Percentiles rank a stretch among this genome's conserved stretches.
Evolutionary conservation across 805 yeast genomes (phyloP).

Genomic region (Nakazawaea pomicola): DNA sequence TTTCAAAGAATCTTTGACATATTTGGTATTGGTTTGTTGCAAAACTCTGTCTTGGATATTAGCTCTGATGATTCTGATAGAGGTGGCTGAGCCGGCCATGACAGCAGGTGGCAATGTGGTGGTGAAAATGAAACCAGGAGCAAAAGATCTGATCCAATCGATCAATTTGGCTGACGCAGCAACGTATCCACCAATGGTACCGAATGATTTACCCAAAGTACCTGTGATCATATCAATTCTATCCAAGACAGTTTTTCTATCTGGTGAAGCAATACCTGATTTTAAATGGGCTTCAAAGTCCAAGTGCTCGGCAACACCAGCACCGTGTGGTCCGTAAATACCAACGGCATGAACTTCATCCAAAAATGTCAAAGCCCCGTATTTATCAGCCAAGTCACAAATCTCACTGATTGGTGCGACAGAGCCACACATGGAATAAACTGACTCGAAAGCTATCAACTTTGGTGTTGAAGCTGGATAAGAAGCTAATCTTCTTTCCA

Average conservation of each 20-base stretch:
- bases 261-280: constrained; percentile 55
- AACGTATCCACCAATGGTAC: constrained; percentile 96
- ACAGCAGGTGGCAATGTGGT: constrained; percentile 96
- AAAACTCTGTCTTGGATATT: constrained; percentile 72
- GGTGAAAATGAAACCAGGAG: constrained; percentile 97
- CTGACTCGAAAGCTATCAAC: constrained; percentile 94
- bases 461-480: constrained; percentile 89
- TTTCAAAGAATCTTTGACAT: constrained; percentile 70
- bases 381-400: constrained; percentile 94
- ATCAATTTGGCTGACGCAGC: constrained; percentile 81
- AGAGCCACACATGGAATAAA: constrained; percentile 98
- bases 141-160: constrained; percentile 94
- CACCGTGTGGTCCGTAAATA: constrained; percentile 98
- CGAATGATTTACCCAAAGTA: constrained; percentile 95
- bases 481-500: constrained; percentile 71
- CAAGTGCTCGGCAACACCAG: constrained; percentile 97
- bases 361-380: constrained; percentile 93
- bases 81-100: constrained; percentile 91
- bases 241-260: constrained; percentile 63
- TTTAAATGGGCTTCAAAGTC: constrained; percentile 79
- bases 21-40: constrained; percentile 82
- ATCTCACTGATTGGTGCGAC: constrained; percentile 89
- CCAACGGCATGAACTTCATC: constrained; percentile 99
- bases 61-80: constrained; percentile 78
- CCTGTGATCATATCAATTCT: constrained; percentile 96